Conservation (phyloP, 371 early-diverging fungal species). For the Saksenaea vasiformis region DNA sequence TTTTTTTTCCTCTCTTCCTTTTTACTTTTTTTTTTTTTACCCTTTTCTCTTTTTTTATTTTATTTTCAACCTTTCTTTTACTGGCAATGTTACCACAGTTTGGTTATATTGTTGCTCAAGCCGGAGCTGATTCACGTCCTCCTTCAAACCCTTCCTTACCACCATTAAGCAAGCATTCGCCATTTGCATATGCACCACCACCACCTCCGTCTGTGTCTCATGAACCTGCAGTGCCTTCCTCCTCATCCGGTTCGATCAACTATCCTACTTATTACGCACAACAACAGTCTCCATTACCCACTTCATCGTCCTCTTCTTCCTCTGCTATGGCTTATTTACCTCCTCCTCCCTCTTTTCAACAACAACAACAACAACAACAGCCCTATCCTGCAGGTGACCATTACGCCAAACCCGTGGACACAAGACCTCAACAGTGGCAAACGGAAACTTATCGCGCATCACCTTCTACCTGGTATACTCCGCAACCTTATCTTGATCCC, state of each 20-base stretch:
- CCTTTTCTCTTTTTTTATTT: constrained; percentile 5
- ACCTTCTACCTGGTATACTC: constrained; percentile 10
- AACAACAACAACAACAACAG: neutral
- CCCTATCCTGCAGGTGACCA: neutral
- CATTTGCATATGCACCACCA: constrained; percentile 16
- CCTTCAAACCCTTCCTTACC: constrained; percentile 13
- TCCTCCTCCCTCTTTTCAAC: neutral
- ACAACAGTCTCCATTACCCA: constrained; percentile 16
- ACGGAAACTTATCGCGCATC: constrained; percentile 18
- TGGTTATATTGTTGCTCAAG: constrained; percentile 52
- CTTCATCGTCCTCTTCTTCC: constrained; percentile 12
- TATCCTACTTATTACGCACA: constrained; percentile 18
- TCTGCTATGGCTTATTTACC: neutral
- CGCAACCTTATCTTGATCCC: constrained; percentile 12
- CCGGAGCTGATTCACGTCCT: constrained; percentile 44
- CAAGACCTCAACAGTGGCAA: constrained; percentile 8
- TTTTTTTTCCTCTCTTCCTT: neutral
- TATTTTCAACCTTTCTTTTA: constrained; percentile 7
- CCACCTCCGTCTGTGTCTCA: constrained; percentile 16
- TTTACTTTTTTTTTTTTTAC: constrained; percentile 10
- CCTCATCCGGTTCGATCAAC: constrained; percentile 9
- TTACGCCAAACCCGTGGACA: constrained; percentile 3
- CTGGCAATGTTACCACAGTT: constrained; percentile 68
- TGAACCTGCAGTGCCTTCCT: constrained; percentile 7
- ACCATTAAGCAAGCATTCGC: constrained; percentile 9